Conservation (phyloP, 148 eudicot species). For the Vaccinium corymbosum region DNA sequence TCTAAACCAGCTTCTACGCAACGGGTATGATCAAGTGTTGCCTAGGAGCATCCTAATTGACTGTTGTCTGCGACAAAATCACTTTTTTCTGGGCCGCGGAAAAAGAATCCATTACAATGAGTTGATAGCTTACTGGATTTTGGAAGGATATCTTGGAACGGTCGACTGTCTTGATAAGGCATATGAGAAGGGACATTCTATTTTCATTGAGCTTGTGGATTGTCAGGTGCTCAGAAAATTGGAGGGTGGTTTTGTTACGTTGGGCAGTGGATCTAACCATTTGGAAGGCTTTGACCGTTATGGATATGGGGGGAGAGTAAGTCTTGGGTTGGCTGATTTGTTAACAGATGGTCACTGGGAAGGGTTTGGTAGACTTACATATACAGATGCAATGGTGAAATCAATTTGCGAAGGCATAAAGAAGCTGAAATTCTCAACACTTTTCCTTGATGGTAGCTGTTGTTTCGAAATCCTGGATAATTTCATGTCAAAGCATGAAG, state of each 20-base stretch:
- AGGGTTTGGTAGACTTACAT: constrained; percentile 22
- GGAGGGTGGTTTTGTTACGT: constrained; percentile 25
- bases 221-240: constrained; percentile 23
- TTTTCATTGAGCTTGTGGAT: constrained; percentile 30
- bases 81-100: constrained; percentile 11
- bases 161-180: constrained; percentile 20
- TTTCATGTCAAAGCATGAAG: constrained; percentile 1
- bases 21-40: constrained; percentile 11
- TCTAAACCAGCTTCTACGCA: constrained; percentile 3
- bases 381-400: constrained; percentile 17
- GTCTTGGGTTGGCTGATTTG: constrained; percentile 32
- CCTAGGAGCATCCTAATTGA: constrained; percentile 16
- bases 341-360: constrained; percentile 8
- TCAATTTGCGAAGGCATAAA: neutral
- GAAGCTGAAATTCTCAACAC: neutral
- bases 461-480: neutral
- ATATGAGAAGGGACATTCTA: constrained; percentile 27
- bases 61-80: neutral
- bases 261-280: neutral
- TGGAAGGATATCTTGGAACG: constrained; percentile 37
- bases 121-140: constrained; percentile 41
- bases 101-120: constrained; percentile 24
- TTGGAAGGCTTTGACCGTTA: neutral
- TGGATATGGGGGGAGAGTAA: constrained; percentile 7
- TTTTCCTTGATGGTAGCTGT: neutral